Evolutionary conservation across 2,329 filamentous ascomycete genomes (phyloP).

Genomic region (Elsinoe batatas): DNA sequence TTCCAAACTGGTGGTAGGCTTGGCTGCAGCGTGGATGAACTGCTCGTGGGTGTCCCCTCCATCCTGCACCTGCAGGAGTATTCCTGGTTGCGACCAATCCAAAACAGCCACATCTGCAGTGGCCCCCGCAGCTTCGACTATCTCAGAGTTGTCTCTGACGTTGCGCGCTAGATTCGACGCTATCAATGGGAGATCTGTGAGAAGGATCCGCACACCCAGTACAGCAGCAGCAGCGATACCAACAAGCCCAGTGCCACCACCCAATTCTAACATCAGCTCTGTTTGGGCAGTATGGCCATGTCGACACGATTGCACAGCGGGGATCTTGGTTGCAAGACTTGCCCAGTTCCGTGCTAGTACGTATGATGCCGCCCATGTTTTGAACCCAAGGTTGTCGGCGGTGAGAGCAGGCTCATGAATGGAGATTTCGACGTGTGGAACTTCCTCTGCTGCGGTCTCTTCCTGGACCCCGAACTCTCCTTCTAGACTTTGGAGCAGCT

Average conservation of each 20-base stretch:
- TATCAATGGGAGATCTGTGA: conserved; percentile 81
- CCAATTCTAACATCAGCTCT: conserved; percentile 58
- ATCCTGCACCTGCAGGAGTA: conserved; percentile 3
- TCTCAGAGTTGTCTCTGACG: conserved; percentile 50
- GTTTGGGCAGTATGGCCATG: conserved; percentile 15
- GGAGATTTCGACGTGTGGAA: conserved; percentile 47
- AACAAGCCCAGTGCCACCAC: conserved; percentile 83
- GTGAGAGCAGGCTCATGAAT: conserved; percentile 82
- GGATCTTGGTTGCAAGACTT: conserved; percentile 21
- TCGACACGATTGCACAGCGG: not conserved
- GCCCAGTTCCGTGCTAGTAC: conserved; percentile 65
- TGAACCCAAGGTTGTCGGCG: conserved; percentile 78
- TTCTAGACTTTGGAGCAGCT: conserved; percentile 9
- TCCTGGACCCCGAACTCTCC: conserved; percentile 18
- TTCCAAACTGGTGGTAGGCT: not conserved
- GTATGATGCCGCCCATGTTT: conserved; percentile 92
- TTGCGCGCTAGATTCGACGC: conserved; percentile 73
- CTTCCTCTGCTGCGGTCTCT: conserved; percentile 16
- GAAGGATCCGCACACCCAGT: conserved; percentile 54
- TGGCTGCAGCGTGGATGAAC: conserved; percentile 6
- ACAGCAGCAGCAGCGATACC: conserved; percentile 73
- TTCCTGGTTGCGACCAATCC: conserved; percentile 59
- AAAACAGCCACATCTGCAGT: conserved; percentile 54
- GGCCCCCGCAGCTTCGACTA: conserved; percentile 48
- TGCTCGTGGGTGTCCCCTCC: conserved; percentile 8